Base-by-base conservation (phyloP, 2,329 filamentous ascomycete species). In the Dothistroma septosporum region DNA sequence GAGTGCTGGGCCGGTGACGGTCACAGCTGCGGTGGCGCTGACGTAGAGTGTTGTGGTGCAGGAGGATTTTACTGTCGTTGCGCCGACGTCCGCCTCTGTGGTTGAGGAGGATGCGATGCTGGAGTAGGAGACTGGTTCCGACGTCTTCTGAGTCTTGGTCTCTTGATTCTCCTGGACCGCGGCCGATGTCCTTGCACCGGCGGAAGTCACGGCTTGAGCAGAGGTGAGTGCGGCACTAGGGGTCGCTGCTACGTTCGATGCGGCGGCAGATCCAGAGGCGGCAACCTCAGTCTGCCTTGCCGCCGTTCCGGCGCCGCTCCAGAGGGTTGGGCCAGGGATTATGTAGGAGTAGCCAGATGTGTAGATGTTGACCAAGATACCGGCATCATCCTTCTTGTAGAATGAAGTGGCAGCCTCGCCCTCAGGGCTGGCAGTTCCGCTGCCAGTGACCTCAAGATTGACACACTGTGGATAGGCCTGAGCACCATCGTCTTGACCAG, bases 321-420 rank as follows among this genome's bases (percentile, higher is more conserved):
- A 69, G 50, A 76, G 68, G 53, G 74, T 65, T 9, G 82, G 82
- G n/a, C 82, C 82, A 32, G 82, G 82, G 50, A 83, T 82, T 21
- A 69, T 64, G 69, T 85, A 85, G 28, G 70, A 73, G 63, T 68
- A 70, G 58, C 80, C 69, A 44, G 72, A 66, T 54, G 74, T 69
- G 79, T 86, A 87, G 73, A 87, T 79, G 78, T 82, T 83, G 78
- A 86, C 75, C 63, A 78, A 66, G 69, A 88, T 83, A 62, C 85
- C 85, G 16, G 81, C 73, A 70, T 87, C 84, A 58, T 76, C 74
- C 67, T 78, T 76, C 58, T 76, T 84, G 79, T 87, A 87, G 35
- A 87, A 76, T 58, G 74, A 72, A 10, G 80, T 83, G 53, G 79
- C 84, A 10, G 77, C 69, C 28, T 24, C 28, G 28, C 83, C 85